These are phyloP conservation scores for Xerocomus minutiporus DNA, from an alignment of 1,284 basidiomycete genomes.

Conservation along the genomic window DNA sequence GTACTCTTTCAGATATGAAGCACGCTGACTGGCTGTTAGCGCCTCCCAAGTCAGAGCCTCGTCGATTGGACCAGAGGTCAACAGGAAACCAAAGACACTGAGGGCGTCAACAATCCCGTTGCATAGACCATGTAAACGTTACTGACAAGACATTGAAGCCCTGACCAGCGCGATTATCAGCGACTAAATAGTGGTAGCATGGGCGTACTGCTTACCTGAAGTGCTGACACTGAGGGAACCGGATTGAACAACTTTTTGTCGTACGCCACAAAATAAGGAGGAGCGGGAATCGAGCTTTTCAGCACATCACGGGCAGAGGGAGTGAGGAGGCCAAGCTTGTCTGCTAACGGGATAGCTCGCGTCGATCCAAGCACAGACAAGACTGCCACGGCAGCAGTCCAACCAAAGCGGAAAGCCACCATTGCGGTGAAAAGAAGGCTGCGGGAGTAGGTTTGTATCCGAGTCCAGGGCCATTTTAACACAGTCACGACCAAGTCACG, in stretches of 20 bases:
- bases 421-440: conserved; percentile 11
- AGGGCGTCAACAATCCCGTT: neutral
- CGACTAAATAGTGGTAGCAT: neutral
- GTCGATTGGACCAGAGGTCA: conserved; percentile 48
- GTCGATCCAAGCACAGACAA: conserved; percentile 14
- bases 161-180: conserved; percentile 15
- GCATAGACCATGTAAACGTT: neutral
- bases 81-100: conserved; percentile 50
- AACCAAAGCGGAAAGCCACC: conserved; percentile 16
- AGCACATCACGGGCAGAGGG: conserved; percentile 37
- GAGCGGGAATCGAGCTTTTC: conserved; percentile 39
- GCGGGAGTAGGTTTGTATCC: neutral
- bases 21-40: conserved; percentile 39
- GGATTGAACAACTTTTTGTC: conserved; percentile 42
- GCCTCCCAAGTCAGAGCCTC: conserved; percentile 41
- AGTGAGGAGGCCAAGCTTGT: conserved; percentile 19
- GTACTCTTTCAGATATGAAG: conserved; percentile 46
- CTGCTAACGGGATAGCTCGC: conserved; percentile 18
- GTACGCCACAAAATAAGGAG: conserved; percentile 50
- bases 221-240: conserved; percentile 37
- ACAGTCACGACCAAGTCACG: neutral
- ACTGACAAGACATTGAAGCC: conserved; percentile 42
- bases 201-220: conserved; percentile 34
- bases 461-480: neutral
- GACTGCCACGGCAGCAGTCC: conserved; percentile 3